Conservation (phyloP, 805 yeast species). For the Ogataea henricii region DNA sequence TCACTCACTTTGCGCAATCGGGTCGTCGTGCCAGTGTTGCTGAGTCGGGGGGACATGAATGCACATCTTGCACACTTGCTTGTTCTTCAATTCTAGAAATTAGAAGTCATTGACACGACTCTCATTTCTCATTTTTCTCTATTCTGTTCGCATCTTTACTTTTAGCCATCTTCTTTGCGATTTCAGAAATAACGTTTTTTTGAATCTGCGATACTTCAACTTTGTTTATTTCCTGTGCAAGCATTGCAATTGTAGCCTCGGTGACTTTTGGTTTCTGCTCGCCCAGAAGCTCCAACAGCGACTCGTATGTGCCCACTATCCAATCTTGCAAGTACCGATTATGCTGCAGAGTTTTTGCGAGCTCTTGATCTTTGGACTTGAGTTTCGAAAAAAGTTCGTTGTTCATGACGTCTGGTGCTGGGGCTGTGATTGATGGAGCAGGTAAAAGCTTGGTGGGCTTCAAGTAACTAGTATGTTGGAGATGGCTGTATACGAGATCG, state of each 20-base stretch:
- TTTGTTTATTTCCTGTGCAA: not conserved
- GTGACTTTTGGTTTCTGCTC: not conserved
- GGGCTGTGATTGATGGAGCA: not conserved
- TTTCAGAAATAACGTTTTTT: conserved; percentile 1
- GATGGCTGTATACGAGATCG: not conserved
- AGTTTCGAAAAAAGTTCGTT: not conserved
- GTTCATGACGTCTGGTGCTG: not conserved
- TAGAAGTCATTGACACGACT: too few relatives aligned
- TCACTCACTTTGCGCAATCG: too few relatives aligned
- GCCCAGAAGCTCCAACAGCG: not conserved
- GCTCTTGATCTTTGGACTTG: not conserved
- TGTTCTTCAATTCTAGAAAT: too few relatives aligned
- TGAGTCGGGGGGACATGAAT: too few relatives aligned
- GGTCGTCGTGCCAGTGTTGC: too few relatives aligned
- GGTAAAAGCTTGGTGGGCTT: not conserved
- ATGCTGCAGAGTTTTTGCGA: not conserved
- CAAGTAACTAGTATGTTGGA: not conserved
- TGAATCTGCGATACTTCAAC: conserved; percentile 1
- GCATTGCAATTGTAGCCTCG: not conserved
- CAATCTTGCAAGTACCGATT: not conserved
- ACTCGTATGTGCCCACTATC: not conserved
- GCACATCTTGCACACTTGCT: too few relatives aligned
- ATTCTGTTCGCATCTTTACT: not conserved
- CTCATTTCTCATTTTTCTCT: not conserved
- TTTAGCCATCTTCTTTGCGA: conserved; percentile 1